Base-by-base conservation (phyloP, 2,329 filamentous ascomycete genomes). In the Alternaria gansuensis region DNA sequence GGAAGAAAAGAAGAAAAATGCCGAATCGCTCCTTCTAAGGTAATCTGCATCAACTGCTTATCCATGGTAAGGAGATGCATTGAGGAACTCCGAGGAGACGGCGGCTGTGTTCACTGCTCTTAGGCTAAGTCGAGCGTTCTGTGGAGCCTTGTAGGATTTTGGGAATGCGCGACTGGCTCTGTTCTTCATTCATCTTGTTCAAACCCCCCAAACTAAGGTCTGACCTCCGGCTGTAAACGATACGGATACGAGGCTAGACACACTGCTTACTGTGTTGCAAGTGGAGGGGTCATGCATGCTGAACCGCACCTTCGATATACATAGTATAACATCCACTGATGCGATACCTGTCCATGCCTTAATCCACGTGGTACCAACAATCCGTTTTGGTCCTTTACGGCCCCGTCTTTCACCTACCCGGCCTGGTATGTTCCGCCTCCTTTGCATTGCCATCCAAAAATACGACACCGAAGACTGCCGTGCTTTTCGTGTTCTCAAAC, bases 21-120 rank as follows among this genome's bases (percentile, higher is more conserved):
- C 48, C 48, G 48, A 50, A 6, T 39, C 48, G 48, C 34, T 39
- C 48, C 48, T 50, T 31, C 34, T 23, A 17, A 24, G 34, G 48
- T 21, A 29, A 39, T 26, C 34, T 17, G 14, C 44, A 10, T 34
- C 10, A 13, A 6, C 17, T 23, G 9, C 37, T 23, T 40, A 13
- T 23, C 17, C 17, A 23, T 40, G 10, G 17, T 40, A 40, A 10
- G 8, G 9, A 13, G 10, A 8, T 11, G 26, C 17, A 5, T 40
- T 10, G 10, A 40, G 37, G 10, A 23, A 23, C 17, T 13, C 17
- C 9, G 21, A 23, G 21, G 21, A 40, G 21, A 3, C 23, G 37
- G 23, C 23, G 37, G 37, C 6, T 23, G 36, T 39, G 17, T 21
- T 39, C 36, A 17, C n/a, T 21, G 10, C n/a, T 39, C 10, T 21